Evolutionary conservation across 2,329 filamentous ascomycete genomes (phyloP).

Genomic region (Zasmidium citrigriseum): DNA sequence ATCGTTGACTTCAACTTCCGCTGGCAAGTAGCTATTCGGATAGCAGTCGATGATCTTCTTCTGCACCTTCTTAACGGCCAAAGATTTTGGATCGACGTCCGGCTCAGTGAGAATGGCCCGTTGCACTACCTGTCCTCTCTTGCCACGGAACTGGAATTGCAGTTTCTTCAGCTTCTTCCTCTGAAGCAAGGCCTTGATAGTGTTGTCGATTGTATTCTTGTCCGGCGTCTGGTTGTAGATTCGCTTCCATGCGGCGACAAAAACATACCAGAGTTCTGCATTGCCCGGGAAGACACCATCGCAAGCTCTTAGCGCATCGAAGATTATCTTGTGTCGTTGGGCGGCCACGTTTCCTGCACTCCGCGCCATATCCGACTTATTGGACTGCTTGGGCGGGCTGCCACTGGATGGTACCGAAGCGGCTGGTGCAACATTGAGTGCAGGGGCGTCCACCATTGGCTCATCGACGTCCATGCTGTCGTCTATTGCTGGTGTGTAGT

Average conservation of each 20-base stretch:
- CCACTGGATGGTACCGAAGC: not conserved
- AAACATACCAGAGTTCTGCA: conserved; percentile 57
- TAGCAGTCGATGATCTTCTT: conserved; percentile 51
- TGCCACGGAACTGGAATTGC: conserved; percentile 52
- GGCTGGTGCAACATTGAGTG: not conserved
- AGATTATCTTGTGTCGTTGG: conserved; percentile 52
- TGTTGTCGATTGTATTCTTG: conserved; percentile 52
- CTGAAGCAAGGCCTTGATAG: conserved; percentile 53
- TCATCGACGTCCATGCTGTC: not conserved
- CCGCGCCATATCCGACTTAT: not conserved
- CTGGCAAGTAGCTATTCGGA: conserved; percentile 47
- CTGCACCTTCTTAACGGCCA: conserved; percentile 51
- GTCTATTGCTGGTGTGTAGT: not conserved
- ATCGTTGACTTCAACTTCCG: conserved; percentile 42
- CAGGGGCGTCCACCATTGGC: not conserved
- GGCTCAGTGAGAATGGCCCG: conserved; percentile 53
- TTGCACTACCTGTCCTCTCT: conserved; percentile 50
- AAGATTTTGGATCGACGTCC: conserved; percentile 46
- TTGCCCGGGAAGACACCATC: conserved; percentile 59
- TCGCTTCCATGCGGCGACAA: conserved; percentile 55
- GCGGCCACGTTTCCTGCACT: conserved; percentile 46
- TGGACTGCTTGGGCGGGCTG: not conserved
- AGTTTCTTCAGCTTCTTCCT: conserved; percentile 54
- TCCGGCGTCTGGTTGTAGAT: conserved; percentile 48
- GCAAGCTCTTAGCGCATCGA: conserved; percentile 56